These are phyloP conservation scores for Ogataea ganodermae DNA, from an alignment of 805 yeast genomes.

Conservation along the genomic window DNA sequence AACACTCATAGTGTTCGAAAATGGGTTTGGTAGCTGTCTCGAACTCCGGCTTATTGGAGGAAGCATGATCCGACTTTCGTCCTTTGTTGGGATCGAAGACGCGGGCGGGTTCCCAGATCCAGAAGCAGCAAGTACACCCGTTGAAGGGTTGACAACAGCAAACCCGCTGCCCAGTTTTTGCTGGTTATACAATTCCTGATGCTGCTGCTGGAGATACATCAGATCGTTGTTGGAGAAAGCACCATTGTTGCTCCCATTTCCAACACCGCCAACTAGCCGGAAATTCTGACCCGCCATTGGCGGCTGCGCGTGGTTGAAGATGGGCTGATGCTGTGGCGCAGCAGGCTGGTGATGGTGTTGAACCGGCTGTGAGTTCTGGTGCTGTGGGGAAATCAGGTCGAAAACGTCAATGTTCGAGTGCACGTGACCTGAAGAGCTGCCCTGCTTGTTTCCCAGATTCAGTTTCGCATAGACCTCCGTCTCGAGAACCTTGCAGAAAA, in stretches of 20 bases:
- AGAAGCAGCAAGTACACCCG: too few relatives aligned
- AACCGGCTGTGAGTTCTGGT: slow-evolving; percentile 10
- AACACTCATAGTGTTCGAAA: slow-evolving; percentile 1
- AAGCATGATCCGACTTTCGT: slow-evolving; percentile 13
- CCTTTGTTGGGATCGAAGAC: slow-evolving; percentile 7
- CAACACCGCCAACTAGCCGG: slow-evolving; percentile 8
- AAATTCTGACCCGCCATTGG: slow-evolving; percentile 10
- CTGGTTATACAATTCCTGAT: slow-evolving; percentile 19
- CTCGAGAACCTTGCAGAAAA: slow-evolving; percentile 20
- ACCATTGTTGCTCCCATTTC: slow-evolving; percentile 3
- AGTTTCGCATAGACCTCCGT: slow-evolving; percentile 23
- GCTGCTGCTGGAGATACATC: slow-evolving; percentile 20
- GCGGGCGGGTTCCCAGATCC: too few relatives aligned
- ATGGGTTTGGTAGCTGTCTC: slow-evolving; percentile 24
- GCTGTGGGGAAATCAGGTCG: slow-evolving; percentile 23
- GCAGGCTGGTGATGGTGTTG: slow-evolving; percentile 9
- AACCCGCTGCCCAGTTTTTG: slow-evolving; percentile 15
- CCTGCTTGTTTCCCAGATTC: slow-evolving; percentile 7
- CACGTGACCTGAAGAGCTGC: slow-evolving; percentile 9
- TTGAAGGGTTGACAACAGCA: background rate
- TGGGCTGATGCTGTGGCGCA: slow-evolving; percentile 5
- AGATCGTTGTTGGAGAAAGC: slow-evolving; percentile 12
- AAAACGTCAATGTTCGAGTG: slow-evolving; percentile 21
- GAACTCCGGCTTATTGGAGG: slow-evolving; percentile 24
- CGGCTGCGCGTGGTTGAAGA: background rate